Percentiles rank a stretch among this genome's conserved stretches.
These are phyloP conservation scores for Fraxinus paxiana DNA, from an alignment of 305 asterid genomes.

Conservation along the genomic window DNA sequence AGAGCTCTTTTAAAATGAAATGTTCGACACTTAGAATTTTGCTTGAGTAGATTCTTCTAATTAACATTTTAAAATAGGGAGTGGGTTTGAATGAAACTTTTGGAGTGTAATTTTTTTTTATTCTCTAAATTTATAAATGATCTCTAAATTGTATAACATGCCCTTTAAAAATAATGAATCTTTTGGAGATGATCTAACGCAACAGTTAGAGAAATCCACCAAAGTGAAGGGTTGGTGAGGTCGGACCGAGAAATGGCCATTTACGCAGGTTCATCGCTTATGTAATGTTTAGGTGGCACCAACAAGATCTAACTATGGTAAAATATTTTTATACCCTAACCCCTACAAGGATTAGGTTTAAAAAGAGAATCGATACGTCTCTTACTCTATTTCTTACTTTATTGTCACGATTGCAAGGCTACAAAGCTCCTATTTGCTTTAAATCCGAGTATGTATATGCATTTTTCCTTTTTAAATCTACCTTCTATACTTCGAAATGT, in stretches of 20 bases:
- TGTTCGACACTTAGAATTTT: too few relatives aligned
- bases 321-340: neutral
- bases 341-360: neutral
- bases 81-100: too few relatives aligned
- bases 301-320: conserved; percentile 13
- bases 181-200: too few relatives aligned
- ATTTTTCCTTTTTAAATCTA: neutral
- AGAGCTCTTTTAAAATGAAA: too few relatives aligned
- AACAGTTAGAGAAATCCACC: neutral
- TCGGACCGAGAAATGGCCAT: neutral
- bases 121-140: too few relatives aligned
- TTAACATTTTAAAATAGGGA: too few relatives aligned
- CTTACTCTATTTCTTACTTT: too few relatives aligned
- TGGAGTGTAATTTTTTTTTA: too few relatives aligned
- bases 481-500: neutral
- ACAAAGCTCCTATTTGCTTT: neutral
- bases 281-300: conserved; percentile 11
- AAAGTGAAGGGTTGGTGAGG: neutral
- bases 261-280: neutral
- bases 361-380: neutral
- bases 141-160: too few relatives aligned
- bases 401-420: neutral
- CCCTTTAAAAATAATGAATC: too few relatives aligned
- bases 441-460: neutral
- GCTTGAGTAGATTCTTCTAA: too few relatives aligned